Base-by-base conservation (phyloP, 2,329 filamentous ascomycete species). In the Cladosporium sp. region DNA sequence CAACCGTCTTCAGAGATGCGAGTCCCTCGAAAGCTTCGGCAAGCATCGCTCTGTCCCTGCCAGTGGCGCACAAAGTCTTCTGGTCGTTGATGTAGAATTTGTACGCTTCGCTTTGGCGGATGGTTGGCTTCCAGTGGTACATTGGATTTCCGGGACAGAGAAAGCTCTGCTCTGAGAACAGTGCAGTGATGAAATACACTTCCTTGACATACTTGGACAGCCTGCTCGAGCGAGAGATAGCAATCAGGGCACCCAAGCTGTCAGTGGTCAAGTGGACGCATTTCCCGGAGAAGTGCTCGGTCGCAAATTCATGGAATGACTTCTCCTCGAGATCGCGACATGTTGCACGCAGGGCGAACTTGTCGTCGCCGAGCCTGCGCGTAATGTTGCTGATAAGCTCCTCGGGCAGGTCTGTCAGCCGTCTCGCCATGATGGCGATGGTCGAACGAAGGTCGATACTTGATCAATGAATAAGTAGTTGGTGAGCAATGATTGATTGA, bases 371-470 rank as follows among this genome's bases (percentile, higher is more conserved):
- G 28, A 71, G 60, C 45, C 61, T 63, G 47, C 55, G 40, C 30
- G 64, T 61, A 39, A 71, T 65, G 51, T 70, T 67, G 28, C 60
- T 62, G 19, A 71, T 37, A 11, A 71, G 57, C 58, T 71, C 69
- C 57, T 68, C 68, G 2, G 69, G 69, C 5, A 71, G 59, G n/a
- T 30, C 55, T 15, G 62, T n/a, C 15, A 47, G 43, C 5, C 43
- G 15, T 22, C 25, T 28, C 22, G 25, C 25, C 43, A 30, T 47
- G 43, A 30, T 20, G 43, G 43, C 43, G 43, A 22, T 28, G 7
- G 11, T 30, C 25, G 22, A 22, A 19, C 25, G 25, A 12, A 34
- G 30, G 30, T 34, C 7, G 30, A 34, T 12, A 34, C 30, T 25
- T 34, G 30, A 34, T 34, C 30, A 34, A 34, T 34, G 30, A 34